A percentile compares a stretch with the other conserved stretches of the same genome.
These are phyloP conservation scores for Babesia gibsoni DNA, from an alignment of 169 alveolate genomes.

Conservation along the genomic window DNA sequence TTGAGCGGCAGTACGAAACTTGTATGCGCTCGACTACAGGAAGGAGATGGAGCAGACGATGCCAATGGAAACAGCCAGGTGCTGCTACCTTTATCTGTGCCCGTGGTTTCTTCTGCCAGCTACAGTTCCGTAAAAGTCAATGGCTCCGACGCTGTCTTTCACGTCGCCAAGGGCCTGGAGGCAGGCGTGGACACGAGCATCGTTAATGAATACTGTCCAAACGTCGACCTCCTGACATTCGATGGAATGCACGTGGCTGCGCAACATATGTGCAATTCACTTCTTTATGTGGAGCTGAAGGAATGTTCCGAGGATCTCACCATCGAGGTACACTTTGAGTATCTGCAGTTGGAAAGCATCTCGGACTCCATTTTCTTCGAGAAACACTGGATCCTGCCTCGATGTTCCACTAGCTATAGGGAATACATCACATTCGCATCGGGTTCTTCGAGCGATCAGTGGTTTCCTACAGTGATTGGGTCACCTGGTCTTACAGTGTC, in stretches of 20 bases:
- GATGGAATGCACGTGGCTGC: conserved; percentile 56
- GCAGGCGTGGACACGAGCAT: conserved; percentile 8
- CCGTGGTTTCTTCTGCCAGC: conserved; percentile 13
- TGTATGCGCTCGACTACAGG: conserved; percentile 1
- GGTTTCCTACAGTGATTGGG: conserved; percentile 53
- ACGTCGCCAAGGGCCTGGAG: conserved; percentile 25
- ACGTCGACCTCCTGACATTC: conserved; percentile 47
- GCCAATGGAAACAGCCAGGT: neutral
- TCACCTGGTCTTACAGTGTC: neutral
- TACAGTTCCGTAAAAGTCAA: conserved; percentile 50
- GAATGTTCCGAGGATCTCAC: conserved; percentile 1
- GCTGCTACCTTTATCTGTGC: conserved; percentile 31
- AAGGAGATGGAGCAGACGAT: neutral
- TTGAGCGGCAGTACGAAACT: conserved; percentile 47
- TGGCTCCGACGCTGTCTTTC: conserved; percentile 26
- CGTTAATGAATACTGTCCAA: conserved; percentile 13
- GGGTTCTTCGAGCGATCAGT: conserved; percentile 7
- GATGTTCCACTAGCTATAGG: conserved; percentile 55
- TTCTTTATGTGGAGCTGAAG: conserved; percentile 39
- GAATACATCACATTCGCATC: conserved; percentile 24
- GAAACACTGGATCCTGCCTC: conserved; percentile 58
- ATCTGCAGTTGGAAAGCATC: conserved; percentile 24
- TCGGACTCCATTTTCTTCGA: conserved; percentile 36
- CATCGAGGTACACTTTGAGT: conserved; percentile 48
- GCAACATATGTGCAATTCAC: conserved; percentile 31